Evolutionary conservation across 192 early-diverging fungal species (phyloP).

Genomic region (Entomortierella beljakovae): DNA sequence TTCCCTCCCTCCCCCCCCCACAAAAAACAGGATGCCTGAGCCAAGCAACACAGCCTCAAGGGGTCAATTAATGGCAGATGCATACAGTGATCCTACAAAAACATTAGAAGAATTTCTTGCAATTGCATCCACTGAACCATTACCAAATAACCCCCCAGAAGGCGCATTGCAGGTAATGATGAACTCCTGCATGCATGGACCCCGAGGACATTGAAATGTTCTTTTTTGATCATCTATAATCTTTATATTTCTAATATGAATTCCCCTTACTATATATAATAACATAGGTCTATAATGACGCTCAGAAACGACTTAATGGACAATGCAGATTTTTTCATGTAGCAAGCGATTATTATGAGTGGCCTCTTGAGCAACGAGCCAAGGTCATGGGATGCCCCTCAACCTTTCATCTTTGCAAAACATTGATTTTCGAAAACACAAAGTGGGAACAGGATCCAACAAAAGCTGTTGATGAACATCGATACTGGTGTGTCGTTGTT

Average conservation of each 20-base stretch:
- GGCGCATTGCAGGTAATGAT: slow-evolving; percentile 30
- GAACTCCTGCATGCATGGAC: too few species aligned
- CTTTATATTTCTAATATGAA: not conserved
- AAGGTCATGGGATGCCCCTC: slow-evolving; percentile 74
- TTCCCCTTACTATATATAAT: not conserved
- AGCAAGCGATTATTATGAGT: slow-evolving; percentile 80
- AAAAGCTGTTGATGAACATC: slow-evolving; percentile 48
- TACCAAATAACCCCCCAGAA: slow-evolving; percentile 26
- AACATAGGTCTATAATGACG: slow-evolving; percentile 38
- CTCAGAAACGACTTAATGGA: slow-evolving; percentile 25
- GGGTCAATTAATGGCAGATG: slow-evolving; percentile 30
- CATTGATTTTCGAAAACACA: slow-evolving; percentile 91
- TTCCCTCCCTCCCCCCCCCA: not conserved
- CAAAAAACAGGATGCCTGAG: slow-evolving; percentile 15
- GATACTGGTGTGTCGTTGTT: slow-evolving; percentile 54
- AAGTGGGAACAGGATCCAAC: slow-evolving; percentile 66
- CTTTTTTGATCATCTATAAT: too few species aligned
- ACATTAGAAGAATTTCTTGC: slow-evolving; percentile 37
- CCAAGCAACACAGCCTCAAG: slow-evolving; percentile 3
- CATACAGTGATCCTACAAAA: slow-evolving; percentile 4
- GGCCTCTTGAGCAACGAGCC: slow-evolving; percentile 79
- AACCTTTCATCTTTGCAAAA: slow-evolving; percentile 88
- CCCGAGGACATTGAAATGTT: not conserved
- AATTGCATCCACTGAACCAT: slow-evolving; percentile 7
- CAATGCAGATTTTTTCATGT: slow-evolving; percentile 76